Evolutionary conservation across 495 filamentous ascomycete genomes (phyloP), one percentile per base, ranked within the genome.

Genomic region (Copromyces sp.): DNA sequence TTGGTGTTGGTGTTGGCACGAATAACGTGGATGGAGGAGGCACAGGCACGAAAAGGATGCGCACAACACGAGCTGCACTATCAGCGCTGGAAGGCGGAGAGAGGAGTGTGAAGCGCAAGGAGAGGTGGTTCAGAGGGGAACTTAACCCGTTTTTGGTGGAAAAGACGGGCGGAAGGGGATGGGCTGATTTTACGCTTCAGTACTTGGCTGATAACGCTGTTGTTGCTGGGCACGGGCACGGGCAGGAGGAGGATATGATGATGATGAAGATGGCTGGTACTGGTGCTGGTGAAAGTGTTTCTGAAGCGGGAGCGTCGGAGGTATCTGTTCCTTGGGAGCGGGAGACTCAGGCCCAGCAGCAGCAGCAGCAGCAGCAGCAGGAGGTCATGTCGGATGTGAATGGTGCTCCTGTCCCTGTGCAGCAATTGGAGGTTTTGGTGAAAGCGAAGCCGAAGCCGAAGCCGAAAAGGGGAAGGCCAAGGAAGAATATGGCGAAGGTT

Each of bases 21-120:
- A 81, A 29, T 7, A 84, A 40, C 3, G 86, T 84, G 17, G 86
- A 83, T 3, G 29, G 29, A 17, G 53, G 24, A 35, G 53, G 53
- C 12, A 3, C 45, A 11, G 47, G 47, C 9, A 61, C 53, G 29
- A 94, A 94, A 79, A 86, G 88, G 20, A 86, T 89, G 77, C 83
- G 95, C 35, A 94, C 86, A 0, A 98, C 95, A 1, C 83, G 94
- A 53, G 88, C 93, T 29, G 92, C 92, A 38, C 87, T 94, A 44
- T 92, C 91, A 14, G 96, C 95, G 0, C 84, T 94, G 0, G 94
- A 97, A 76, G 94, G 94, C 20, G 90, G 93, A 1, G 85, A 86
- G 61, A 89, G 95, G 75, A 87, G 89, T 44, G 89, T 84, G 3
- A 93, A 89, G 20, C 87, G 93, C 68, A 88, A 87, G 70, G 93